Conservation (phyloP, 805 yeast genomes). For the Torulaspora microellipsoides region DNA sequence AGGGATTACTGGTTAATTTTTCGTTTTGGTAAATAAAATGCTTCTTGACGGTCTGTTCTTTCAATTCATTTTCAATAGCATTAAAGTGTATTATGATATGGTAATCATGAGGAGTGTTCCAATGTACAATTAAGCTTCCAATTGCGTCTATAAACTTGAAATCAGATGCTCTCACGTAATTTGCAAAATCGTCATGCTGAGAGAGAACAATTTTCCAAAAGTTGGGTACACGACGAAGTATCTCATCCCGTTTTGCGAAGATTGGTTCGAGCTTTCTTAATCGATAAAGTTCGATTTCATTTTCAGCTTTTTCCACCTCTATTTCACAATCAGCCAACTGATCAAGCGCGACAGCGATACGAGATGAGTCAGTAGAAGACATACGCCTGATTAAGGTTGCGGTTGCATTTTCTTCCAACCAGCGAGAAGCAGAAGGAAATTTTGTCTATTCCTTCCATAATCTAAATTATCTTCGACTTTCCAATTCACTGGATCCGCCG, state of each 20-base stretch:
- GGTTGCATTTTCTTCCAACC: too few relatives aligned
- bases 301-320: slow-evolving; percentile 55
- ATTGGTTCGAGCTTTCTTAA: slow-evolving; percentile 51
- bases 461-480: too few relatives aligned
- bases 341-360: slow-evolving; percentile 34
- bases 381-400: too few relatives aligned
- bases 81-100: slow-evolving; percentile 56
- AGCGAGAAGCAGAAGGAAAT: too few relatives aligned
- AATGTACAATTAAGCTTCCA: slow-evolving; percentile 56
- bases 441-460: too few relatives aligned
- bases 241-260: slow-evolving; percentile 51
- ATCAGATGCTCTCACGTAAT: slow-evolving; percentile 71
- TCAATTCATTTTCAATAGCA: slow-evolving; percentile 44
- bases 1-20: slow-evolving; percentile 54
- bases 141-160: slow-evolving; percentile 67
- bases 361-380: too few relatives aligned
- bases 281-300: slow-evolving; percentile 51
- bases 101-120: slow-evolving; percentile 47
- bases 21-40: slow-evolving; percentile 47
- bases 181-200: slow-evolving; percentile 80
- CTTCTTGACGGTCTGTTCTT: slow-evolving; percentile 58
- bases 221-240: slow-evolving; percentile 54
- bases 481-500: too few relatives aligned
- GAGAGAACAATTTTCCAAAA: slow-evolving; percentile 89
- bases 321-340: slow-evolving; percentile 54